Evolutionary conservation across 2,329 filamentous ascomycete species (phyloP).

Genomic region (Colletotrichum sublineola): DNA sequence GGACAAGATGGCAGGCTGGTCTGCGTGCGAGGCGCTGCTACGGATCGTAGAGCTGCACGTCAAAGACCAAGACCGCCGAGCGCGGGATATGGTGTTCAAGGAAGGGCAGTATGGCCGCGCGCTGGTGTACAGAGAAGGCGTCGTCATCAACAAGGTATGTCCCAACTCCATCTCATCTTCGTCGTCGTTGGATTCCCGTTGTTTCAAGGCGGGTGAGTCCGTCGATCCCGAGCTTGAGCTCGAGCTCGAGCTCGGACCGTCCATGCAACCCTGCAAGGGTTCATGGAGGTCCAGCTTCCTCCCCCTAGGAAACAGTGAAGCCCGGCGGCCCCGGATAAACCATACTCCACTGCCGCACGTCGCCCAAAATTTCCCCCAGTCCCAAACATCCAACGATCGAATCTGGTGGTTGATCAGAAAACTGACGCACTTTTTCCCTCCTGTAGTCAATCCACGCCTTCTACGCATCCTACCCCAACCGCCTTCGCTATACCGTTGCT

Average conservation of each 20-base stretch:
- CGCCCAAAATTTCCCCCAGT: conserved; percentile 23
- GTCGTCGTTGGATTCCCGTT: neutral
- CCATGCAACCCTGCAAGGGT: conserved; percentile 1
- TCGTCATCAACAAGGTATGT: conserved; percentile 8
- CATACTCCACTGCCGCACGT: conserved; percentile 9
- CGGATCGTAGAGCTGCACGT: neutral
- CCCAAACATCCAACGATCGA: neutral
- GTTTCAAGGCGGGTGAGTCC: neutral
- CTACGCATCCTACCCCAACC: conserved; percentile 2
- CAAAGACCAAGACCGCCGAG: conserved; percentile 1
- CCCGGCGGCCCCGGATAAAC: conserved; percentile 11
- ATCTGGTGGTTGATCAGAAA: neutral
- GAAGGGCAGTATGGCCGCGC: neutral
- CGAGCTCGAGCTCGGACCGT: neutral
- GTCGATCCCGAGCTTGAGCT: neutral
- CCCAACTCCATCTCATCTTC: neutral
- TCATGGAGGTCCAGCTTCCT: neutral
- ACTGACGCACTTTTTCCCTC: neutral
- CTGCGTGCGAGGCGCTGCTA: neutral
- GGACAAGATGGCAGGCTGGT: neutral
- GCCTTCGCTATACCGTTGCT: conserved; percentile 4
- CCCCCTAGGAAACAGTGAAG: too few species aligned
- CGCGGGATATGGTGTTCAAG: conserved; percentile 13
- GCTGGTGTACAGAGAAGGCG: neutral
- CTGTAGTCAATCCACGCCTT: conserved; percentile 6